Conservation (phyloP, 2,329 filamentous ascomycete genomes). For the Trichophyton verrucosum region DNA sequence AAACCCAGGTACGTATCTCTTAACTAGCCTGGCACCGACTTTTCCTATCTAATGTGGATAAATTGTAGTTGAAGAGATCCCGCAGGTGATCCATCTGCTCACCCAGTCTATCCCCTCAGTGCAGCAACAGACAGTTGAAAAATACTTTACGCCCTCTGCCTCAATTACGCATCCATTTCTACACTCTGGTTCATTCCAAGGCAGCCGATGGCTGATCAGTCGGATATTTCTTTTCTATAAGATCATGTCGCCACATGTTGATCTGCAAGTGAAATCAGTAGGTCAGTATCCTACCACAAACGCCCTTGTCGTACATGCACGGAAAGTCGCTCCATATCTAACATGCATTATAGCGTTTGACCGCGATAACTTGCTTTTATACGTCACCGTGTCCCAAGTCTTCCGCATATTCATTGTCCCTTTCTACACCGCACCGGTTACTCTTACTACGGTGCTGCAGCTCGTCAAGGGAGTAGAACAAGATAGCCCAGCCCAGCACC, state of each 20-base stretch:
- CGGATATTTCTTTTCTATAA: slow-evolving; percentile 75
- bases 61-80: slow-evolving; percentile 46
- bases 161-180: slow-evolving; percentile 71
- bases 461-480: slow-evolving; percentile 26
- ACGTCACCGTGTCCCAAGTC: slow-evolving; percentile 59
- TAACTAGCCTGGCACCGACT: background rate
- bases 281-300: slow-evolving; percentile 29
- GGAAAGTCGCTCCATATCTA: background rate
- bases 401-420: slow-evolving; percentile 70
- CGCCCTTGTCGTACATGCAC: background rate
- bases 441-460: slow-evolving; percentile 53
- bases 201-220: slow-evolving; percentile 55
- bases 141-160: slow-evolving; percentile 61
- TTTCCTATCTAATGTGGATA: background rate
- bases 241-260: slow-evolving; percentile 62
- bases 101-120: slow-evolving; percentile 53
- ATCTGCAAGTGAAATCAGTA: slow-evolving; percentile 51
- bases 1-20: slow-evolving; percentile 14
- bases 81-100: slow-evolving; percentile 53
- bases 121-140: slow-evolving; percentile 53
- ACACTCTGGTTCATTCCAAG: slow-evolving; percentile 46
- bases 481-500: slow-evolving; percentile 5
- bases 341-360: slow-evolving; percentile 50
- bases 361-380: slow-evolving; percentile 52
- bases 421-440: slow-evolving; percentile 56